Base-by-base conservation (phyloP, 2,329 filamentous ascomycete species). In the Fusarium sp. region DNA sequence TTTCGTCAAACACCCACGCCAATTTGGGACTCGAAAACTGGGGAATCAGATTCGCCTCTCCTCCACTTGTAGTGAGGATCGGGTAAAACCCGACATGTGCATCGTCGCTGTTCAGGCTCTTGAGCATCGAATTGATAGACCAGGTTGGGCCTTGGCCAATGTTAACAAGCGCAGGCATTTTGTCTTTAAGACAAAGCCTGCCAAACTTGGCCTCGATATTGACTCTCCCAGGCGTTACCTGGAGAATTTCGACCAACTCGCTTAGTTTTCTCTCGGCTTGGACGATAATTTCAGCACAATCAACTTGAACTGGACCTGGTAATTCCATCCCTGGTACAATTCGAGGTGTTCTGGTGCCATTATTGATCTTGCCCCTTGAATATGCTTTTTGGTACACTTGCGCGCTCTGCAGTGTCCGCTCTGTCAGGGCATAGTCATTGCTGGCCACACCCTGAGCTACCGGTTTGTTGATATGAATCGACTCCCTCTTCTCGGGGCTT, bases 161-260 rank as follows among this genome's bases (percentile, higher is more conserved):
- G 29, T 67, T 55, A 27, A 73, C 67, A 6, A 63, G 19, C 11
- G 54, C 49, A 13, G 52, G 55, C 5, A 33, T 45, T 11, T 63
- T 21, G 9, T 71, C 53, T 23, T 65, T 70, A 31, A 72, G 33
- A 43, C 70, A 73, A 9, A 73, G 52, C 4, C 73, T 70, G 2
- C 73, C 73, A 39, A 75, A 70, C 13, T 60, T 60, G 27, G 70
- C 52, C 35, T 68, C 57, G 9, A 75, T 37, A 6, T 53, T 60
- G 13, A 73, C 32, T 8, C 49, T 45, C 2, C 73, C 73, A 7
- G 73, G 69, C 0, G 55, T 57, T 8, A 65, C 32, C 42, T 66
- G 61, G 14, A 74, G 39, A 7, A 70, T 27, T 7, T 50, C 46
- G 3, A 68, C 38, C 15, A 71, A 27, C 2, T 60, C 43, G 7